Evolutionary conservation across 495 filamentous ascomycete genomes (phyloP).

Genomic region (Aspergillus taichungensis): DNA sequence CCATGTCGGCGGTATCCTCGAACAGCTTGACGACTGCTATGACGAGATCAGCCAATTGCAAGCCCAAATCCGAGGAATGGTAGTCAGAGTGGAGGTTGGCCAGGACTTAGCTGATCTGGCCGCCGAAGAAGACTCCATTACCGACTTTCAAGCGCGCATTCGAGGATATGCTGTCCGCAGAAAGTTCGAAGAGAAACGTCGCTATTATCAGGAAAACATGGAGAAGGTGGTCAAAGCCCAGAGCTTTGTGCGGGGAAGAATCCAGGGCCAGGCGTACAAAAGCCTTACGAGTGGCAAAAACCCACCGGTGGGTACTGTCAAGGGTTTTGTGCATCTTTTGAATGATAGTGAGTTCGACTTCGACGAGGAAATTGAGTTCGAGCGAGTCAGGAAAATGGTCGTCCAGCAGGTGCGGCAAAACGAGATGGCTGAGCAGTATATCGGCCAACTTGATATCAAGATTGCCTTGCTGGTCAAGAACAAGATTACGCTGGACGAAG

Average conservation of each 20-base stretch:
- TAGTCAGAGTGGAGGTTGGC: constrained; percentile 63
- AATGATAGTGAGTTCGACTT: constrained; percentile 99
- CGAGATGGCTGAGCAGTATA: constrained; percentile 93
- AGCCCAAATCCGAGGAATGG: constrained; percentile 65
- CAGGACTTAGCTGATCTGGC: constrained; percentile 65
- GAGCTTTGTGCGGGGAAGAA: constrained; percentile 85
- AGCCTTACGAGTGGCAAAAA: constrained; percentile 94
- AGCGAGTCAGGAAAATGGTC: constrained; percentile 83
- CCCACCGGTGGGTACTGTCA: constrained; percentile 89
- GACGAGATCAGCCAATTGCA: constrained; percentile 64
- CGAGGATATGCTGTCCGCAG: constrained; percentile 66
- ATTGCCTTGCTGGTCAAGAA: constrained; percentile 98
- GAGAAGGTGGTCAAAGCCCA: constrained; percentile 97
- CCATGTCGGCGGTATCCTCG: constrained; percentile 61
- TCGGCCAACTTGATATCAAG: constrained; percentile 97
- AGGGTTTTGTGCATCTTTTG: constrained; percentile 93
- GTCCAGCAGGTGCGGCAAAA: constrained; percentile 96
- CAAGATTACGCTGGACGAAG: constrained; percentile 97
- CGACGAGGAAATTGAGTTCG: constrained; percentile 95
- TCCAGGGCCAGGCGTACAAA: constrained; percentile 97
- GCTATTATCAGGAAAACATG: constrained; percentile 93
- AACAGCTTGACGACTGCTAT: constrained; percentile 71
- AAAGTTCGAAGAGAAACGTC: constrained; percentile 73
- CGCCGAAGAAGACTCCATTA: constrained; percentile 64
- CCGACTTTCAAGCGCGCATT: constrained; percentile 65